Percentiles rank a stretch among this genome's conserved stretches.
phyloP scores from a whole-genome alignment of 805 yeast species.

The Starmerella stellata region DNA sequence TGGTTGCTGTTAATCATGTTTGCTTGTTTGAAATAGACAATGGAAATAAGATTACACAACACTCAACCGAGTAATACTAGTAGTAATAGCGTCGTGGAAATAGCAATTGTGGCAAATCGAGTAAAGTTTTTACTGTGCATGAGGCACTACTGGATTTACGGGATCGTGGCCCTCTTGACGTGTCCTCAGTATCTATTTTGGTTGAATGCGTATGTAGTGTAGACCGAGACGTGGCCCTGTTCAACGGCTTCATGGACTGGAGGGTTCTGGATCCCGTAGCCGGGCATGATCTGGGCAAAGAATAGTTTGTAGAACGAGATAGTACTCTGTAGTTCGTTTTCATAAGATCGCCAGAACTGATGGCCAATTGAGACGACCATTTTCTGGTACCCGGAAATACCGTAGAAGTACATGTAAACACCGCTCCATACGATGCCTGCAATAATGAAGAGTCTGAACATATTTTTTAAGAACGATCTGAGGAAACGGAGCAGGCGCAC shows the following conservation, averaged over 20 bases:
- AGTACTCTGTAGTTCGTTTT: neutral
- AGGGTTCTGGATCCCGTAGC: neutral
- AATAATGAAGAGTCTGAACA: constrained; percentile 12
- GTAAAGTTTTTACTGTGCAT: no score
- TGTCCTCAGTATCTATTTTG: no score
- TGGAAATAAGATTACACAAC: no score
- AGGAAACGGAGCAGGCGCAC: constrained; percentile 16
- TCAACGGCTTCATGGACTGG: neutral
- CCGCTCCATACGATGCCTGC: constrained; percentile 1
- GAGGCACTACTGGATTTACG: no score
- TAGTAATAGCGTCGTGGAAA: no score
- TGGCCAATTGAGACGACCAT: neutral
- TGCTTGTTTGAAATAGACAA: no score
- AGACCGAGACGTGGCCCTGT: neutral
- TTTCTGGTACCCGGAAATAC: neutral
- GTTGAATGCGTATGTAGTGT: no score
- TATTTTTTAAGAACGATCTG: constrained; percentile 11
- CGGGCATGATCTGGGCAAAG: neutral
- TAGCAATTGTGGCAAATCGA: no score
- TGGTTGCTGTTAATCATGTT: no score
- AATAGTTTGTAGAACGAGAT: neutral
- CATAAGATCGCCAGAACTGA: neutral
- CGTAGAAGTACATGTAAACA: neutral
- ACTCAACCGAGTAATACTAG: no score
- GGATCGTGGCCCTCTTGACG: no score